phyloP scores from a whole-genome alignment of 1,284 basidiomycete species.

The Polyporus tsugae region DNA sequence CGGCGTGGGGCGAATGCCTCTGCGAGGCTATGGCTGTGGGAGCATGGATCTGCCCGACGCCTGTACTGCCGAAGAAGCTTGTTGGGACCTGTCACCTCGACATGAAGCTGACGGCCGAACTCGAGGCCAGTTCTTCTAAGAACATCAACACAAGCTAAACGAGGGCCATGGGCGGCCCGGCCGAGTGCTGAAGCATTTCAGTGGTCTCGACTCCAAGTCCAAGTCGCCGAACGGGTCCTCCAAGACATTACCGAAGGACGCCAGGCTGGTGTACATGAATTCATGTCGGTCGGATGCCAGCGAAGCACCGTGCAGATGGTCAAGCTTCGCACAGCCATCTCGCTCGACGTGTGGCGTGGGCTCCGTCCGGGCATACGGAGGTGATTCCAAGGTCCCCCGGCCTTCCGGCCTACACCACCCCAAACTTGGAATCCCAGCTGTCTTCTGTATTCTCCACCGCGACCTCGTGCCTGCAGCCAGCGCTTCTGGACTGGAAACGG shows the following conservation, averaged over 20 bases:
- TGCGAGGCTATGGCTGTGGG: not conserved
- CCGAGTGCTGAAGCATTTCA: not conserved
- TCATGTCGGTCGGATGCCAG: not conserved
- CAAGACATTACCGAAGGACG: not conserved
- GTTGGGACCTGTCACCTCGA: constrained; percentile 3
- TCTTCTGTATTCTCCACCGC: not conserved
- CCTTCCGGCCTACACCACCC: not conserved
- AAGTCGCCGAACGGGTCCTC: not conserved
- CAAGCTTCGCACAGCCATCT: constrained; percentile 3
- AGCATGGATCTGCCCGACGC: constrained; percentile 2
- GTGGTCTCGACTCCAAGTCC: not conserved
- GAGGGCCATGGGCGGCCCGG: not conserved
- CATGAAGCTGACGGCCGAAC: not conserved
- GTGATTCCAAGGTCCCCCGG: not conserved
- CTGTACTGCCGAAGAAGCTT: not conserved
- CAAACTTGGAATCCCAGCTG: not conserved
- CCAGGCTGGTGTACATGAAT: not conserved
- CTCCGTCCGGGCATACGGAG: constrained; percentile 3
- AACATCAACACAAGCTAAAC: too few species aligned
- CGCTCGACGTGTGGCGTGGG: not conserved
- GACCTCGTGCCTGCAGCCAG: constrained; percentile 1
- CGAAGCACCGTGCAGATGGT: not conserved
- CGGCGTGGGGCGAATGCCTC: not conserved
- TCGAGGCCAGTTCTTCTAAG: not conserved
- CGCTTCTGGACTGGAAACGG: not conserved